phyloP scores from a whole-genome alignment of 139 green algal genomes.

The Closterium sp. region DNA sequence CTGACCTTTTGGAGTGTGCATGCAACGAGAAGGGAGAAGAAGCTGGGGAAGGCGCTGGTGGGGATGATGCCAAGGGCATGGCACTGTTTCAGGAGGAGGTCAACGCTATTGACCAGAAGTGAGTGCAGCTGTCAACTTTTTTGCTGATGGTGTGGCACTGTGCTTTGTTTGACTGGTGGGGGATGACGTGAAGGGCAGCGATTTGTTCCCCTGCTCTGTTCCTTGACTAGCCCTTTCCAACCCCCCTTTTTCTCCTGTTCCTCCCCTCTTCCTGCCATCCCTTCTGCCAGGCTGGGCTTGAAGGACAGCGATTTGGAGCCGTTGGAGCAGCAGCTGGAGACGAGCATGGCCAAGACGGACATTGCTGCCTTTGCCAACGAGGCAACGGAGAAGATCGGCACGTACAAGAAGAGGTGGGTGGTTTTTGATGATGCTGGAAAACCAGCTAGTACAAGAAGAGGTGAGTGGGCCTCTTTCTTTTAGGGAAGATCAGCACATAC shows the following conservation, averaged over 20 bases:
- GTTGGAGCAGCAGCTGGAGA: constrained; percentile 18
- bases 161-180: too few relatives aligned
- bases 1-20: too few relatives aligned
- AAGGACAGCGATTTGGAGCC: not conserved
- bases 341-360: constrained; percentile 8
- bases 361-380: constrained; percentile 1
- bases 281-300: not conserved
- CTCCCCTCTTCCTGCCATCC: too few relatives aligned
- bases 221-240: not conserved
- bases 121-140: too few relatives aligned
- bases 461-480: too few relatives aligned
- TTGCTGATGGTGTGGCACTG: too few relatives aligned
- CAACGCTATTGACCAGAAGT: not conserved
- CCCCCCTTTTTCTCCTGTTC: too few relatives aligned
- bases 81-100: not conserved
- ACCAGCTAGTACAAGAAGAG: not conserved
- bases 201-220: too few relatives aligned
- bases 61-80: too few relatives aligned
- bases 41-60: too few relatives aligned
- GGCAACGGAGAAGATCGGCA: constrained; percentile 4
- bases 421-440: not conserved
- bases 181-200: too few relatives aligned
- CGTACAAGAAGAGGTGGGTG: constrained; percentile 5
- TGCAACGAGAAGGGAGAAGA: too few relatives aligned
- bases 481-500: not conserved